Conservation (phyloP, 2,329 filamentous ascomycete species). For the Paecilomyces sp. region DNA sequence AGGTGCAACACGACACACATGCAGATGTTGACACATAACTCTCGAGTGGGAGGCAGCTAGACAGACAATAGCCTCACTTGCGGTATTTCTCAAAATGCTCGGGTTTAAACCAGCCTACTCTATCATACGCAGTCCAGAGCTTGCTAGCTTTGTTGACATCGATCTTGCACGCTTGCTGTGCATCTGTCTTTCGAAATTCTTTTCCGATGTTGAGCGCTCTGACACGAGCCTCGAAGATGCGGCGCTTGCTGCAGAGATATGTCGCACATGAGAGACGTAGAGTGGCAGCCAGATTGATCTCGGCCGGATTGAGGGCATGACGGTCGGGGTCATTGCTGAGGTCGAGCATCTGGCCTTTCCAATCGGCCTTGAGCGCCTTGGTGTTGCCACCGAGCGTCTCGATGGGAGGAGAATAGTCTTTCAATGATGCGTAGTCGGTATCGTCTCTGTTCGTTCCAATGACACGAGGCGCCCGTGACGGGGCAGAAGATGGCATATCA, state of each 20-base stretch:
- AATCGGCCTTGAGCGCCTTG: slow-evolving; percentile 74
- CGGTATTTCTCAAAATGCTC: slow-evolving; percentile 42
- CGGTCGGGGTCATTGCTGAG: slow-evolving; percentile 65
- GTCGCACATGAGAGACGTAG: slow-evolving; percentile 79
- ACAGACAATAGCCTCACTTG: slow-evolving; percentile 12
- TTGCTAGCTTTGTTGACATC: slow-evolving; percentile 97
- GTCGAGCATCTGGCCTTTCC: slow-evolving; percentile 75
- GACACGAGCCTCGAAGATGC: slow-evolving; percentile 75
- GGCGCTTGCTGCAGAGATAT: slow-evolving; percentile 86
- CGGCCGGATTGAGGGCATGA: slow-evolving; percentile 67
- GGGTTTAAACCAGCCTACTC: slow-evolving; percentile 71
- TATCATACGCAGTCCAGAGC: slow-evolving; percentile 82
- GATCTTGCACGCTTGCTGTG: slow-evolving; percentile 94
- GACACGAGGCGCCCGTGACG: slow-evolving; percentile 36
- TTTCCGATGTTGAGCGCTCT: slow-evolving; percentile 61
- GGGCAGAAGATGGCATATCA: slow-evolving; percentile 24
- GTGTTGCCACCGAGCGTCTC: slow-evolving; percentile 57
- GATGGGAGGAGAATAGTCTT: slow-evolving; percentile 65
- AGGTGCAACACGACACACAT: neutral
- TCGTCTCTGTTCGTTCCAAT: slow-evolving; percentile 66
- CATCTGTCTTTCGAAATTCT: slow-evolving; percentile 90
- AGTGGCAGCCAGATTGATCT: slow-evolving; percentile 67
- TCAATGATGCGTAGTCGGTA: slow-evolving; percentile 66
- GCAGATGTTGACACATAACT: neutral
- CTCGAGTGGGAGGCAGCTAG: neutral